These are phyloP conservation scores for Neoboletus magnificus DNA, from an alignment of 768 basidiomycete species.

Conservation along the genomic window DNA sequence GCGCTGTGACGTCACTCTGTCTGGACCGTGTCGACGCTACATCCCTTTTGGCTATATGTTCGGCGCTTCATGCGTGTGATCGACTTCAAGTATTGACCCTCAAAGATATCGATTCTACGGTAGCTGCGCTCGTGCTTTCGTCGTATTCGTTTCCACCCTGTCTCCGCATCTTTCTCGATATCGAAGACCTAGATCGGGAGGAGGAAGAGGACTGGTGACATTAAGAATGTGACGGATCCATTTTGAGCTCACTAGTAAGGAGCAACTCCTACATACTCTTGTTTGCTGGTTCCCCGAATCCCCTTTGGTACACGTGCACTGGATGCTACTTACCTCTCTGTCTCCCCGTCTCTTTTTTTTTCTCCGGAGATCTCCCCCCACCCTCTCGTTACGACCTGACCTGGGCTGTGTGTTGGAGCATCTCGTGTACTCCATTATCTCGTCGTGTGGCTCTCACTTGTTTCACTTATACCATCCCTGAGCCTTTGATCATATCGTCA, in stretches of 20 bases:
- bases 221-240: not conserved
- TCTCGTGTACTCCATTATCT: not conserved
- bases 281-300: not conserved
- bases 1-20: conserved; percentile 3
- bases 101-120: conserved; percentile 5
- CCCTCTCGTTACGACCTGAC: not conserved
- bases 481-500: not conserved
- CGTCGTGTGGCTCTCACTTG: not conserved
- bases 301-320: not conserved
- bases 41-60: conserved; percentile 3
- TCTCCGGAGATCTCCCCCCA: not conserved
- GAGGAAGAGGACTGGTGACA: not conserved
- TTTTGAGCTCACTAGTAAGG: not conserved
- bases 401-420: not conserved
- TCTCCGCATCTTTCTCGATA: conserved; percentile 17
- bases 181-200: conserved; percentile 1
- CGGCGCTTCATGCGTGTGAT: not conserved
- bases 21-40: conserved; percentile 6
- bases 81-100: conserved; percentile 11
- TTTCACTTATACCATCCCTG: not conserved
- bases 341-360: not conserved
- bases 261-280: not conserved
- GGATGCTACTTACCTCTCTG: not conserved
- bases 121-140: conserved; percentile 1
- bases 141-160: conserved; percentile 1